Evolutionary conservation across 1,284 basidiomycete genomes (phyloP).

Genomic region (Cystobasidium sp.): DNA sequence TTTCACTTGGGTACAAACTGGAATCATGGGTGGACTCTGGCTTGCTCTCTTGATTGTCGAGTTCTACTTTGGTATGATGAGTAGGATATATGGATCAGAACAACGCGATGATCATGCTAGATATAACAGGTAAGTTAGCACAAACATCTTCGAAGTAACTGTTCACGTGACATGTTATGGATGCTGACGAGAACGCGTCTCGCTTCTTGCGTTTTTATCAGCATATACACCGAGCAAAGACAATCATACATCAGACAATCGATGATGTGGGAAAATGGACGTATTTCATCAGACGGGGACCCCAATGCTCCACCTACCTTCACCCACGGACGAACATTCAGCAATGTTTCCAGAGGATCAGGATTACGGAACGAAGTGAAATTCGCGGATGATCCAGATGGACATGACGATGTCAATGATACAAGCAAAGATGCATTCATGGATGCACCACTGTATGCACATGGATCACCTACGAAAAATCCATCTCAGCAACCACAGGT

Average conservation of each 20-base stretch:
- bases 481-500: neutral
- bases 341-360: conserved; percentile 38
- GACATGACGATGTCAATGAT: conserved; percentile 16
- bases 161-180: neutral
- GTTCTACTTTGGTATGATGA: conserved; percentile 71
- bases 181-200: neutral
- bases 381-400: conserved; percentile 24
- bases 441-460: conserved; percentile 31
- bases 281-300: conserved; percentile 21
- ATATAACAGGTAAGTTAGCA: conserved; percentile 34
- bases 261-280: conserved; percentile 37
- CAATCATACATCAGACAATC: conserved; percentile 40
- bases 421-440: conserved; percentile 25
- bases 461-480: conserved; percentile 3
- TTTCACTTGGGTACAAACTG: conserved; percentile 88
- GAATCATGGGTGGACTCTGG: conserved; percentile 85
- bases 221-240: conserved; percentile 41
- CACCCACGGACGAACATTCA: conserved; percentile 37
- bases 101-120: conserved; percentile 60
- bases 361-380: conserved; percentile 44
- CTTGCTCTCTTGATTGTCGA: conserved; percentile 71
- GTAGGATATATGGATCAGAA: conserved; percentile 72
- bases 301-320: conserved; percentile 23
- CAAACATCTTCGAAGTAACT: neutral
- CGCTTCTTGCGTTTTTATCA: neutral